Evolutionary conservation across 371 early-diverging fungal species (phyloP), one percentile per base, ranked within the genome.

Genomic region (Choanephora cucurbitarum): DNA sequence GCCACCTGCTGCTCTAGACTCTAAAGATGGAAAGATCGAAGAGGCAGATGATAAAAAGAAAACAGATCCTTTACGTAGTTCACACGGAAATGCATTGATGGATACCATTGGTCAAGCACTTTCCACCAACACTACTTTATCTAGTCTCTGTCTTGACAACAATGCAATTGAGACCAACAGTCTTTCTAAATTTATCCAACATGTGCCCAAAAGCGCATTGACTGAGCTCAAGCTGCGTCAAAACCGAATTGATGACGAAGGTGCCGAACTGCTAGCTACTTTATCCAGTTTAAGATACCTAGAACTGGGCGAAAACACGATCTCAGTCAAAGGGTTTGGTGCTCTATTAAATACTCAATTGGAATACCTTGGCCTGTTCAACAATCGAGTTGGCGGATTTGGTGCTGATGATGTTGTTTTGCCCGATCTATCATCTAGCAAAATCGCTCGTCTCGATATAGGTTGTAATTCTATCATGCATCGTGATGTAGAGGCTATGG

Each of bases 201-300:
- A 73, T 47, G 24, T 65, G 21, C 13, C 32, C 0, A 22, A 49
- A 9, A 66, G 57, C 7, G 46, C 55, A 1, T 17, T 84, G 44
- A 46, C 52, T 0, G 78, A 82, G 14, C 43, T 84, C 3, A 67
- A 77, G 14, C 62, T 82, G 60, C 69, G 81, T 7, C 63, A 77
- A 50, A 84, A 82, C 55, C 59, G 67, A n/a, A 66, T 84, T 39
- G 79, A 78, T 32, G 78, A 84, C 61, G 53, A 74, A 15, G 85
- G 78, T 18, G 80, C 79, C 0, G 53, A 52, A 2, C 51, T 60
- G 17, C 19, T 82, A 14, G 72, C 75, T 10, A 57, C 65, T 2
- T 67, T 64, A 8, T 33, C 67, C 23, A 59, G 44, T 5, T 52
- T 70, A 13, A 60, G 47, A 11, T 60, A 65, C 28, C 49, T 84